These are phyloP conservation scores for Stachybotrys elegans DNA, from an alignment of 2,329 filamentous ascomycete species.

Conservation along the genomic window DNA sequence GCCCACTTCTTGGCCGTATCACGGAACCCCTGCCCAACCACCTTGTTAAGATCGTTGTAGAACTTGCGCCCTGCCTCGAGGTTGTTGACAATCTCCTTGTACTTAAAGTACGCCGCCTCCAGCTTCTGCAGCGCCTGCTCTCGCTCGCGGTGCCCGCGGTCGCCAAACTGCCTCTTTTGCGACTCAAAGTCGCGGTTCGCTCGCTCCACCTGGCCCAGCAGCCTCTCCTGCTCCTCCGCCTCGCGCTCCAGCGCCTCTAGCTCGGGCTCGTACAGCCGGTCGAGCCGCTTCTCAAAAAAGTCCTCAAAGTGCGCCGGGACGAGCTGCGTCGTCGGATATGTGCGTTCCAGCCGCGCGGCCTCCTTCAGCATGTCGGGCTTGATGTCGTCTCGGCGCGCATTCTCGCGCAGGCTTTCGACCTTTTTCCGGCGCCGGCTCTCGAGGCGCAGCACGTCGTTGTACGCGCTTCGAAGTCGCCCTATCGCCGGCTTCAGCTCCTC, in stretches of 20 bases:
- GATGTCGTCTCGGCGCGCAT: slow-evolving; percentile 82
- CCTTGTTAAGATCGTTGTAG: slow-evolving; percentile 90
- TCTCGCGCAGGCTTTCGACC: slow-evolving; percentile 72
- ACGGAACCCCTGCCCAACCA: slow-evolving; percentile 73
- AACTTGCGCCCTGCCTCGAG: slow-evolving; percentile 90
- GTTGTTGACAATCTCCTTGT: slow-evolving; percentile 92
- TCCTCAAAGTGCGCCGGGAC: slow-evolving; percentile 87
- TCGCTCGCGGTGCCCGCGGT: slow-evolving; percentile 61
- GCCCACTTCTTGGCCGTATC: slow-evolving; percentile 75
- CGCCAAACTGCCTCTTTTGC: slow-evolving; percentile 62
- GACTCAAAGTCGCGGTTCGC: slow-evolving; percentile 74
- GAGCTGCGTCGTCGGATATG: slow-evolving; percentile 78
- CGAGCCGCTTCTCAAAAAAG: slow-evolving; percentile 79
- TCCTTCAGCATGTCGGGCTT: slow-evolving; percentile 78
- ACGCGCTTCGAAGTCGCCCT: slow-evolving; percentile 67
- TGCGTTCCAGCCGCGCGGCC: slow-evolving; percentile 77
- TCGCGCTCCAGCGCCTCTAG: slow-evolving; percentile 67
- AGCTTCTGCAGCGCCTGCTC: slow-evolving; percentile 82
- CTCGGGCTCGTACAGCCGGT: slow-evolving; percentile 72
- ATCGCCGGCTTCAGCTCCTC: slow-evolving; percentile 76
- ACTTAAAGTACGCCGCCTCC: slow-evolving; percentile 89
- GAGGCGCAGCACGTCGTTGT: slow-evolving; percentile 80
- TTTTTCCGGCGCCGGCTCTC: slow-evolving; percentile 77
- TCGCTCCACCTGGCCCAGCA: slow-evolving; percentile 64
- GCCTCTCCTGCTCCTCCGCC: slow-evolving; percentile 67